phyloP scores from a whole-genome alignment of 495 filamentous ascomycete genomes.

The Penicillium bovifimosum region DNA sequence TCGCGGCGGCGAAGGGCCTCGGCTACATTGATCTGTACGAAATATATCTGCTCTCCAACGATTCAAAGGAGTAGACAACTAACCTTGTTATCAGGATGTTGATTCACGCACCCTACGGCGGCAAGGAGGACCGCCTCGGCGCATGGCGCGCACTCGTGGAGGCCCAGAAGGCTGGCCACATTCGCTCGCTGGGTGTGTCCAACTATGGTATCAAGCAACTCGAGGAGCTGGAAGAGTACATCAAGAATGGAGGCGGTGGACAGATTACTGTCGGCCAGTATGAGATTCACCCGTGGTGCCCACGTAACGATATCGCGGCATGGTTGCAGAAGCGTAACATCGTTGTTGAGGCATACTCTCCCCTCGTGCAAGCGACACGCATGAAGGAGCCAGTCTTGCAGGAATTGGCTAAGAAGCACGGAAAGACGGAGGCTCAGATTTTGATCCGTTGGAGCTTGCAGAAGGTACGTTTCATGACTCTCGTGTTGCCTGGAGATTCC shows the following conservation, averaged over 20 bases:
- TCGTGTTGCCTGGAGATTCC: conserved; percentile 9
- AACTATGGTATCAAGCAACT: conserved; percentile 54
- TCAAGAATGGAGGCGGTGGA: conserved; percentile 66
- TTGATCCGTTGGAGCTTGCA: conserved; percentile 84
- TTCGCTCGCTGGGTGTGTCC: conserved; percentile 51
- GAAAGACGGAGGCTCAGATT: conserved; percentile 71
- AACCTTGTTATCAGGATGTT: conserved; percentile 32
- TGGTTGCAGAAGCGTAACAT: conserved; percentile 68
- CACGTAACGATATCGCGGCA: conserved; percentile 65
- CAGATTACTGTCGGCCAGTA: conserved; percentile 79
- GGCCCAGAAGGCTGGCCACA: conserved; percentile 47
- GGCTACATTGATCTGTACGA: conserved; percentile 52
- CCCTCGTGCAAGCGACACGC: conserved; percentile 62
- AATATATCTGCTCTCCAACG: neutral
- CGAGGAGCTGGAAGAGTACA: conserved; percentile 64
- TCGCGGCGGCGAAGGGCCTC: conserved; percentile 41
- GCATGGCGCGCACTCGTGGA: conserved; percentile 52
- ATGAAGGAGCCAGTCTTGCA: conserved; percentile 59
- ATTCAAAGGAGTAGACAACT: neutral
- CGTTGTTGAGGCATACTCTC: conserved; percentile 74
- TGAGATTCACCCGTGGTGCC: conserved; percentile 88
- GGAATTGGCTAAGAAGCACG: conserved; percentile 59
- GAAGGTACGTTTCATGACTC: conserved; percentile 44
- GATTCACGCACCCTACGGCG: conserved; percentile 53
- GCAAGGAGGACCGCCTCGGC: conserved; percentile 44